These are phyloP conservation scores for Colletotrichum spaethianum DNA, from an alignment of 2,329 filamentous ascomycete genomes.

Conservation along the genomic window DNA sequence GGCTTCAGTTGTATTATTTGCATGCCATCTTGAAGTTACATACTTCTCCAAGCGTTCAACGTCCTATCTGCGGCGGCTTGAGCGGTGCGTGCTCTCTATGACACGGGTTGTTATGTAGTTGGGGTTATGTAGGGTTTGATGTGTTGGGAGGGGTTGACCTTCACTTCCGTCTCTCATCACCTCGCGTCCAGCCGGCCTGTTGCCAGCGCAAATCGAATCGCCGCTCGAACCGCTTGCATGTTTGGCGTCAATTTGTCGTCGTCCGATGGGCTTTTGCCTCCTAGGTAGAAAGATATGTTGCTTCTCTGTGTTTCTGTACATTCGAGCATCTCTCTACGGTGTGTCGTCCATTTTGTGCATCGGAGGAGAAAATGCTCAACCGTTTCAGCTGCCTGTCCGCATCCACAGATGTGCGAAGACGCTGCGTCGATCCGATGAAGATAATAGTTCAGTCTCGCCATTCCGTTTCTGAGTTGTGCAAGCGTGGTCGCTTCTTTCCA, in stretches of 20 bases:
- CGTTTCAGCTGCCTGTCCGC: conserved; percentile 44
- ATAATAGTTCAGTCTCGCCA: conserved; percentile 43
- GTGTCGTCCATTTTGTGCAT: conserved; percentile 46
- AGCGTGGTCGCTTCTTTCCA: not conserved
- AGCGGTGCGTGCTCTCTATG: too few relatives aligned
- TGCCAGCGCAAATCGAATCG: too few relatives aligned
- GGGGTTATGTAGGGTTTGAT: not conserved
- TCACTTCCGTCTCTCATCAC: not conserved
- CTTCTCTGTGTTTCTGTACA: not conserved
- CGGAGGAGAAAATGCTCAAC: conserved; percentile 29
- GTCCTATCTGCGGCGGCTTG: too few relatives aligned
- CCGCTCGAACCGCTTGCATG: too few relatives aligned
- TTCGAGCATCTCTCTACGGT: not conserved
- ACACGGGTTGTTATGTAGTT: not conserved
- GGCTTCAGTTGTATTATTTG: too few relatives aligned
- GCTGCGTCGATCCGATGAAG: conserved; percentile 34
- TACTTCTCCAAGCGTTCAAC: too few relatives aligned
- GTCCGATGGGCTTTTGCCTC: conserved; percentile 5
- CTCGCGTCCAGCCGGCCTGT: not conserved
- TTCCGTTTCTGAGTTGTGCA: not conserved
- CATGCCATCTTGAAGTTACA: too few relatives aligned
- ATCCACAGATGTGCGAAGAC: conserved; percentile 27
- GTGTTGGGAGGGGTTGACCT: not conserved
- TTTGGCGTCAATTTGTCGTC: not conserved
- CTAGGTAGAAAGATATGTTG: not conserved